These are phyloP conservation scores for Lachancea quebecensis DNA, from an alignment of 805 yeast species.

Conservation along the genomic window DNA sequence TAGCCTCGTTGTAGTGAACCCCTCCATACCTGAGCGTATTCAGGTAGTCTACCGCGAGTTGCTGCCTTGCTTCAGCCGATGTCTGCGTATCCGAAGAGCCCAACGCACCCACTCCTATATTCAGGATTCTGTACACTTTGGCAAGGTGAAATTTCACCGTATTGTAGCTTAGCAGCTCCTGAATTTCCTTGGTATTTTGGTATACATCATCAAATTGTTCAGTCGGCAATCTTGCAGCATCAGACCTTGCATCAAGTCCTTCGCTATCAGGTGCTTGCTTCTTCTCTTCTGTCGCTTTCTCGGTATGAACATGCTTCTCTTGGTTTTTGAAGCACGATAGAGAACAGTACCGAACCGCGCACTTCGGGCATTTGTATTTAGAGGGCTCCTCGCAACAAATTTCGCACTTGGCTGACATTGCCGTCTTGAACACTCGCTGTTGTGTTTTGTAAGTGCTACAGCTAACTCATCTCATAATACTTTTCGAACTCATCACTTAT, in stretches of 20 bases:
- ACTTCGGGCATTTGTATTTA: slow-evolving; percentile 45
- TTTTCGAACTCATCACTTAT: neutral
- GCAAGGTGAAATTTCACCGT: slow-evolving; percentile 50
- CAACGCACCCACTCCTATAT: slow-evolving; percentile 12
- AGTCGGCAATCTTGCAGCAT: neutral
- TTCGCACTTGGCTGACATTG: slow-evolving; percentile 22
- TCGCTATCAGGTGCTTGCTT: neutral
- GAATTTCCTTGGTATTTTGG: slow-evolving; percentile 35
- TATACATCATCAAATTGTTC: slow-evolving; percentile 30
- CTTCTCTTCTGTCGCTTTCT: neutral
- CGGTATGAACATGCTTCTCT: slow-evolving; percentile 26
- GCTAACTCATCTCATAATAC: neutral
- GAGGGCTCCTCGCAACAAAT: slow-evolving; percentile 30
- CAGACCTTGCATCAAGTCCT: neutral
- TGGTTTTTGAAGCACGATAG: slow-evolving; percentile 44
- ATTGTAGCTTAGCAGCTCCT: slow-evolving; percentile 39
- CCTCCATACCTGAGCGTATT: slow-evolving; percentile 54
- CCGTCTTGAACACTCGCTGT: neutral
- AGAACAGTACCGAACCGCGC: slow-evolving; percentile 46
- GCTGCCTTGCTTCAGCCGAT: slow-evolving; percentile 34
- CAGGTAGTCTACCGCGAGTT: slow-evolving; percentile 51
- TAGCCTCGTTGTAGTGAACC: slow-evolving; percentile 49
- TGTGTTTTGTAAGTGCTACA: neutral
- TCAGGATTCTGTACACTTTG: slow-evolving; percentile 42
- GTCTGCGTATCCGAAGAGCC: slow-evolving; percentile 19